Evolutionary conservation across 1,284 basidiomycete genomes (phyloP), one percentile per base, ranked within the genome.

Genomic region (Melampsora abietis-canadensis): DNA sequence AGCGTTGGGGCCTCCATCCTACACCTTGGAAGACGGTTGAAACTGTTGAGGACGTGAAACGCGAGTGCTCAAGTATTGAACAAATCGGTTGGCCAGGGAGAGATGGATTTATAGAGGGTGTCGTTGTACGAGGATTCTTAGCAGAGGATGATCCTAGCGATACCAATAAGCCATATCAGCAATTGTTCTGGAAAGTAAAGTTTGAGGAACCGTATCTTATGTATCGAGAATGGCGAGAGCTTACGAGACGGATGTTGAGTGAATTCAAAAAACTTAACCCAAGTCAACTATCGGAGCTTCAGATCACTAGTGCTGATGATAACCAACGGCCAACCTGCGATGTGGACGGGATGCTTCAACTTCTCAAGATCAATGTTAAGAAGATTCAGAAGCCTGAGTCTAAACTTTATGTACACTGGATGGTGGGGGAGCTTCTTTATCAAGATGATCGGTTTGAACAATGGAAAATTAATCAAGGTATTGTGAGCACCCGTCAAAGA

Each of bases 101-200:
- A 51, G 91, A 91, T 7, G 89, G 92, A 78, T 85, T 90, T 0
- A 88, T 98, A 62, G 95, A 99, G 82, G 95, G 96, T 3, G 98
- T 98, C 81, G 95, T 99, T 77, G 93, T 98, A 2, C 27, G 34
- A 76, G n/a, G 69, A 62, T 1, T 47, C 73, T 60, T 76, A 1
- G 31, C 74, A 19, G 68, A 61, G 24, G 79, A 82, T 24, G 83
- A 85, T 5, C 84, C 77, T 83, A 6, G 61, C 4, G 51, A 76
- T 10, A 46, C 34, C 14, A 54, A 64, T 1, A 72, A 19, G 4
- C 83, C 88, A 0, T 90, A 90, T 17, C 88, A 91, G 6, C 89
- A 92, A 0, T 96, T 98, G 85, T 98, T 99, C 86, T 98, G 97
- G 88, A 98, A 99, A 82, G 87, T 98, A 84, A 98, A 99, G 82